A percentile compares a stretch with the other conserved stretches of the same genome.
These are phyloP conservation scores for Sporothrix pseudoabietina DNA, from an alignment of 2,329 filamentous ascomycete genomes.

Conservation along the genomic window DNA sequence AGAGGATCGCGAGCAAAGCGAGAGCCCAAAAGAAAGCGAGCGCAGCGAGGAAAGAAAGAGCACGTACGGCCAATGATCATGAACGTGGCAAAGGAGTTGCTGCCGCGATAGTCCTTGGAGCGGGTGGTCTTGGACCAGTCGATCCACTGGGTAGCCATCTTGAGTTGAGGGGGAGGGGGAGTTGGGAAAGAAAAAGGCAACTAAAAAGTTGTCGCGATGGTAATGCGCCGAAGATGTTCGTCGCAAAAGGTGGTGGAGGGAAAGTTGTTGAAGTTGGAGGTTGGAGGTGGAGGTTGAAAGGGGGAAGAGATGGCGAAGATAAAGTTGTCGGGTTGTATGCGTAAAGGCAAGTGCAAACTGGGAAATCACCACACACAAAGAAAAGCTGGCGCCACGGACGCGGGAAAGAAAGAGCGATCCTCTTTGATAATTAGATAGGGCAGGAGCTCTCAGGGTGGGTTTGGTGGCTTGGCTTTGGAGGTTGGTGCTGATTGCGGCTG, in stretches of 20 bases:
- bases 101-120: conserved; percentile 60
- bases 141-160: conserved; percentile 43
- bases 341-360: neutral
- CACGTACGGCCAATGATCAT: conserved; percentile 91
- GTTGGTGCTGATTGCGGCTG: neutral
- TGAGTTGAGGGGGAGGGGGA: neutral
- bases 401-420: too few species aligned
- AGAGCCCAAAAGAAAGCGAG: conserved; percentile 22
- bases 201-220: neutral
- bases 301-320: neutral
- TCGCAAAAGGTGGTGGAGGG: neutral
- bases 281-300: neutral
- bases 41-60: conserved; percentile 24
- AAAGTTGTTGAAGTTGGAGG: neutral
- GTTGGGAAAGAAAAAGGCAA: neutral
- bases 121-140: conserved; percentile 61
- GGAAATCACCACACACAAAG: neutral
- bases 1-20: neutral
- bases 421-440: neutral
- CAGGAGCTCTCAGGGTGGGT: neutral
- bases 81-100: conserved; percentile 86
- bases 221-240: neutral
- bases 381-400: too few species aligned
- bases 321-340: neutral
- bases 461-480: neutral